phyloP scores from a whole-genome alignment of 495 filamentous ascomycete genomes.

The Evernia prunastri region DNA sequence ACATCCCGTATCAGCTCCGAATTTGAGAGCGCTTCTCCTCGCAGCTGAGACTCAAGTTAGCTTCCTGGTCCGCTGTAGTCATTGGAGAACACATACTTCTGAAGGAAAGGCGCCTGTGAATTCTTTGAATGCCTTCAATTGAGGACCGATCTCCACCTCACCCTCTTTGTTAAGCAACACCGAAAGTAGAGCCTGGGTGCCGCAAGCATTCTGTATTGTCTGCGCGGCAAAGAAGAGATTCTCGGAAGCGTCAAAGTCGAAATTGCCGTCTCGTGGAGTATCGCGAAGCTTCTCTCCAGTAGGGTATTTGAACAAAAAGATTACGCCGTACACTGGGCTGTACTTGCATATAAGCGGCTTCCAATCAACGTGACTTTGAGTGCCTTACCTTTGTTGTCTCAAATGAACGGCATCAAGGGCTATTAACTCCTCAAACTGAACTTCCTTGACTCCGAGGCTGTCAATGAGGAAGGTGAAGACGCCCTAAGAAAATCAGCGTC shows the following conservation, averaged over 20 bases:
- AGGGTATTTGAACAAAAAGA: conserved; percentile 99
- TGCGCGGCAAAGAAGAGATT: conserved; percentile 91
- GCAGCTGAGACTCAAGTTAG: conserved; percentile 34
- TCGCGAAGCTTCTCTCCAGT: conserved; percentile 58
- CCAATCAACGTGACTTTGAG: neutral
- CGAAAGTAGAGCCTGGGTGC: conserved; percentile 90
- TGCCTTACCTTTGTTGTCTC: conserved; percentile 51
- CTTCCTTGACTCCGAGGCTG: conserved; percentile 82
- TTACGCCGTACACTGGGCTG: conserved; percentile 88
- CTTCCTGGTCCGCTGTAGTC: neutral
- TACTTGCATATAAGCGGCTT: neutral
- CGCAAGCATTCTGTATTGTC: conserved; percentile 98
- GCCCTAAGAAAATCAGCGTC: conserved; percentile 50
- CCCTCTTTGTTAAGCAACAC: conserved; percentile 80
- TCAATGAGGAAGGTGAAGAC: conserved; percentile 94
- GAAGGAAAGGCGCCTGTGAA: conserved; percentile 85
- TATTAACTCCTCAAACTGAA: conserved; percentile 96
- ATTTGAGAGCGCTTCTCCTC: conserved; percentile 62
- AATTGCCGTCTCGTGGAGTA: conserved; percentile 66
- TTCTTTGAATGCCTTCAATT: conserved; percentile 74
- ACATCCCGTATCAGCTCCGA: conserved; percentile 79
- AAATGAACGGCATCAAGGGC: conserved; percentile 78
- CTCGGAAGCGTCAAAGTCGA: conserved; percentile 66
- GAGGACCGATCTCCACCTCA: conserved; percentile 51
- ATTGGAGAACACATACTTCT: conserved; percentile 44